Percentiles rank a stretch among this genome's conserved stretches.
These are phyloP conservation scores for Domatiomyces catenatus DNA, from an alignment of 2,329 filamentous ascomycete genomes.

Conservation along the genomic window DNA sequence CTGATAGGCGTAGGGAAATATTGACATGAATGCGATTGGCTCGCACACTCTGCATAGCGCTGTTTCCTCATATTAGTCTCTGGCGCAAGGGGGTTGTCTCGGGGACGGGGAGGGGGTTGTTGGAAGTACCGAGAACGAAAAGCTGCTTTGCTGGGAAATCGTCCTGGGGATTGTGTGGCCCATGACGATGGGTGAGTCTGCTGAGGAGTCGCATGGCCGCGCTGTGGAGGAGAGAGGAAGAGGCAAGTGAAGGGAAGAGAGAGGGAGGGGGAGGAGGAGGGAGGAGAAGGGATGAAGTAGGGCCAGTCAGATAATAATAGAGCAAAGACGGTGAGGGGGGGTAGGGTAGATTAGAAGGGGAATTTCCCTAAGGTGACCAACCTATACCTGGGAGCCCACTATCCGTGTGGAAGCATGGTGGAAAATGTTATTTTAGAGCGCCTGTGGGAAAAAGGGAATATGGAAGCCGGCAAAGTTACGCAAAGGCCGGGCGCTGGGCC, in stretches of 20 bases:
- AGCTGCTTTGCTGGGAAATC: constrained; percentile 45
- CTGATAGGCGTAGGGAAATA: constrained; percentile 95
- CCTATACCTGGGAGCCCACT: background rate
- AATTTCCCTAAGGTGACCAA: background rate
- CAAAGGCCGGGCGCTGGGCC: constrained; percentile 6
- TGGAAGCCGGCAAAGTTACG: background rate
- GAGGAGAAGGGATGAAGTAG: constrained; percentile 5
- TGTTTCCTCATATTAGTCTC: constrained; percentile 24
- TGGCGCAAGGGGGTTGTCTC: constrained; percentile 5
- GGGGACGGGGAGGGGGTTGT: constrained; percentile 9
- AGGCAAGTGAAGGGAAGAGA: constrained; percentile 1
- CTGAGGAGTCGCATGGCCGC: constrained; percentile 10
- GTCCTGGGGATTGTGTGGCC: constrained; percentile 20
- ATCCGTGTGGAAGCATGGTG: constrained; percentile 1
- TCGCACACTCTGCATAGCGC: constrained; percentile 93
- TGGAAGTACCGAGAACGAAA: constrained; percentile 30
- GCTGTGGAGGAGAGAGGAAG: constrained; percentile 1
- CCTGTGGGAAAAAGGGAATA: background rate
- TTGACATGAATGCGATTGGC: constrained; percentile 98
- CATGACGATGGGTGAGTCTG: constrained; percentile 3
- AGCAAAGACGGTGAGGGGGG: constrained; percentile 1
- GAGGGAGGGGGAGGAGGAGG: constrained; percentile 2
- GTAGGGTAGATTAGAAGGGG: background rate
- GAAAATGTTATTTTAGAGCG: constrained; percentile 1
- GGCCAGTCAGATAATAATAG: constrained; percentile 10